Percentiles rank a stretch among this genome's conserved stretches.
Evolutionary conservation across 2,329 filamentous ascomycete genomes (phyloP).

Genomic region (Aureobasidium sp.): DNA sequence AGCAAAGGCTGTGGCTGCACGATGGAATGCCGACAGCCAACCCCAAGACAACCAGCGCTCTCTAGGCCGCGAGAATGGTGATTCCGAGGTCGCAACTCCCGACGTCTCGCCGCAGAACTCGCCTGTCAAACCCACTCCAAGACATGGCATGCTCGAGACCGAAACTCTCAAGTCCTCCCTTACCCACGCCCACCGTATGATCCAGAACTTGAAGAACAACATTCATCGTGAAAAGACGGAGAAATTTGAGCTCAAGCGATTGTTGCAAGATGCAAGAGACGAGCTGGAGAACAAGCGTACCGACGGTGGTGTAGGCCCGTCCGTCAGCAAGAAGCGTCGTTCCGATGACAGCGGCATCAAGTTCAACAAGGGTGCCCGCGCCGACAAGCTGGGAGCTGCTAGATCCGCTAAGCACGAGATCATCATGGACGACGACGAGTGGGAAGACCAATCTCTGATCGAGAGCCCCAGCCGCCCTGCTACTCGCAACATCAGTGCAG

Average conservation of each 20-base stretch:
- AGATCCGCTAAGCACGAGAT: conserved; percentile 71
- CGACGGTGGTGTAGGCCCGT: conserved; percentile 41
- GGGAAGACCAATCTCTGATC: conserved; percentile 71
- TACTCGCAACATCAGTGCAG: conserved; percentile 12
- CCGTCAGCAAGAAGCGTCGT: conserved; percentile 49
- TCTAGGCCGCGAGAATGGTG: conserved; percentile 54
- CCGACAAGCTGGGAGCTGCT: conserved; percentile 65
- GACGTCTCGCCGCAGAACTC: conserved; percentile 88
- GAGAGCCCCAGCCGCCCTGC: conserved; percentile 46
- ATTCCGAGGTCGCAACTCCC: conserved; percentile 52
- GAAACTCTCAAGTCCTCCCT: conserved; percentile 93
- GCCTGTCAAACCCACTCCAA: conserved; percentile 81
- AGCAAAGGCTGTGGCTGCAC: conserved; percentile 70
- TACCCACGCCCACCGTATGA: conserved; percentile 90
- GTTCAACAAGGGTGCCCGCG: conserved; percentile 69
- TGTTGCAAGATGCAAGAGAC: conserved; percentile 90
- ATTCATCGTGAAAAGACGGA: conserved; percentile 98
- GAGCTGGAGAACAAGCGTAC: conserved; percentile 65
- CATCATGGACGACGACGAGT: conserved; percentile 70
- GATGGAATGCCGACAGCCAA: conserved; percentile 38
- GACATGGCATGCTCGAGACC: conserved; percentile 85
- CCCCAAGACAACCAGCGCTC: conserved; percentile 38
- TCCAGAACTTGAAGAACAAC: conserved; percentile 89
- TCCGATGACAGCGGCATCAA: conserved; percentile 49
- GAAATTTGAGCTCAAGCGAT: conserved; percentile 88